Conservation (phyloP, 1,284 basidiomycete genomes). For the Ganoderma sp. region DNA sequence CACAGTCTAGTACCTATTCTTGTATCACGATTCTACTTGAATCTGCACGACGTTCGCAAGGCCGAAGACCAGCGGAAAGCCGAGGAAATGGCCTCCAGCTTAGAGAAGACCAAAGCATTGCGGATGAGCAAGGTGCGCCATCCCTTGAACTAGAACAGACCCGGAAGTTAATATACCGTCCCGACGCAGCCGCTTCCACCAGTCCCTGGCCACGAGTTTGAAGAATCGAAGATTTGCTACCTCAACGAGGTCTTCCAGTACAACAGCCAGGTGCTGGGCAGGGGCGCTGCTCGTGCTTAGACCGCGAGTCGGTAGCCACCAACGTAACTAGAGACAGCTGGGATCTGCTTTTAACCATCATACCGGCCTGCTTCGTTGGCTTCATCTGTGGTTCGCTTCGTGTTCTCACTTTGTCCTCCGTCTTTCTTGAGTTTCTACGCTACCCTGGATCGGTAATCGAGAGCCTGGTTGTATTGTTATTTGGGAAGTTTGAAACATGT, state of each 20-base stretch:
- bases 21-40: conserved; percentile 28
- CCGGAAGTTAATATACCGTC: background rate
- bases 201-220: background rate
- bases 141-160: background rate
- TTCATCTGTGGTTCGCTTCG: background rate
- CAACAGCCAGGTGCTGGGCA: background rate
- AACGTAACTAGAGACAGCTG: background rate
- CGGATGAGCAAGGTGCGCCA: background rate
- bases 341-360: background rate
- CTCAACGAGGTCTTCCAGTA: conserved; percentile 14
- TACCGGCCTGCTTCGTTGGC: background rate
- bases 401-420: background rate
- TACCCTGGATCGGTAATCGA: background rate
- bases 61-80: background rate
- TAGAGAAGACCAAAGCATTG: background rate
- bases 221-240: conserved; percentile 6
- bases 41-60: conserved; percentile 14
- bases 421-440: background rate
- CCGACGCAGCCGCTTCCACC: conserved; percentile 13
- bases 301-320: background rate
- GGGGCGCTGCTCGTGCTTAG: background rate
- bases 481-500: no score
- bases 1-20: conserved; percentile 22
- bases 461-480: background rate
- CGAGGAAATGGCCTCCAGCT: background rate